Conservation (phyloP, 805 yeast genomes). For the Saccharomycopsis babjevae region DNA sequence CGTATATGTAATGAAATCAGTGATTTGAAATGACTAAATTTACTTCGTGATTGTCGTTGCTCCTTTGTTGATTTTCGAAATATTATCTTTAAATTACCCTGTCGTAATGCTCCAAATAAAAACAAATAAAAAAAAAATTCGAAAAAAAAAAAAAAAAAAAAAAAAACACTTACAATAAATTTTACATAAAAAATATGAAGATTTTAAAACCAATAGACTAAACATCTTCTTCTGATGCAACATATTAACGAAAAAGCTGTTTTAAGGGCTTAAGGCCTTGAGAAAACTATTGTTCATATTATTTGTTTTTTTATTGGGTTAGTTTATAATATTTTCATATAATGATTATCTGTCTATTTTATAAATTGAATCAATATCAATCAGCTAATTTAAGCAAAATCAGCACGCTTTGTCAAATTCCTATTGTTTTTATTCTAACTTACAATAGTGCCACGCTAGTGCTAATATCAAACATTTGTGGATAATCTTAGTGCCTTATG, state of each 20-base stretch:
- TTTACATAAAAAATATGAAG: no score
- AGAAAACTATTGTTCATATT: no score
- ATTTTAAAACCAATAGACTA: no score
- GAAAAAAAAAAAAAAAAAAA: neutral
- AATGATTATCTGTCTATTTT: neutral
- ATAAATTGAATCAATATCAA: neutral
- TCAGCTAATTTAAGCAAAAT: neutral
- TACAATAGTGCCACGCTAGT: constrained; percentile 20
- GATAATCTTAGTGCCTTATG: constrained; percentile 17
- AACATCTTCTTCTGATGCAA: no score
- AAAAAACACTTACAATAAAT: no score
- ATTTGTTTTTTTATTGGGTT: no score
- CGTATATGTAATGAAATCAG: no score
- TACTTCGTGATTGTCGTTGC: no score
- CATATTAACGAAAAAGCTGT: neutral
- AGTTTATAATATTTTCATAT: neutral
- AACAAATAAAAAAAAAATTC: neutral
- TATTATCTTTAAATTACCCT: neutral
- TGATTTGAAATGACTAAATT: no score
- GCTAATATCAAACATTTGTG: constrained; percentile 14
- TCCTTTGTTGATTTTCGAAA: no score
- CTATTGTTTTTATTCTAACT: constrained; percentile 16
- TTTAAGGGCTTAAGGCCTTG: no score
- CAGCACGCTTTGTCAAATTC: constrained; percentile 20
- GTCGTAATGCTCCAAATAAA: neutral